phyloP scores from a whole-genome alignment of 1,139 yeast genomes.

The Yamadazyma friedrichii region DNA sequence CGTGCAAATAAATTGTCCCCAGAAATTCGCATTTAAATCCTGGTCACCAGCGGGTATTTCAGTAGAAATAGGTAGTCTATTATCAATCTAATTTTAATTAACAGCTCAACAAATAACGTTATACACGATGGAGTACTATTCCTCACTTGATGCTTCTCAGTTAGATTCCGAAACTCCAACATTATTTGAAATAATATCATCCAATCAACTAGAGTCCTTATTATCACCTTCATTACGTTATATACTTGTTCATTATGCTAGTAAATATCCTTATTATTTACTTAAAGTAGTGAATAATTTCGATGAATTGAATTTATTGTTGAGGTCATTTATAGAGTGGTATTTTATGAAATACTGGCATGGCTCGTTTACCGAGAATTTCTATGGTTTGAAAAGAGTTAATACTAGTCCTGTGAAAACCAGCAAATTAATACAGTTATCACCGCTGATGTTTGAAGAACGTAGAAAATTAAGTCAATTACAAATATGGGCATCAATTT shows the following conservation, averaged over 20 bases:
- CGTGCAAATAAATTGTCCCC: too few relatives aligned
- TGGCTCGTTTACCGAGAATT: constrained; percentile 86
- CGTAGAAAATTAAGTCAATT: constrained; percentile 50
- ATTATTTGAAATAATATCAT: constrained; percentile 76
- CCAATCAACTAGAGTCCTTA: constrained; percentile 73
- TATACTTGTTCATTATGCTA: constrained; percentile 78
- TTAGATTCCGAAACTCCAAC: constrained; percentile 78
- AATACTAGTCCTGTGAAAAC: constrained; percentile 40
- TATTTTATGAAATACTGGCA: constrained; percentile 73
- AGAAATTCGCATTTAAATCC: too few relatives aligned
- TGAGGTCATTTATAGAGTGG: constrained; percentile 73
- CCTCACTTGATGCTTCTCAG: constrained; percentile 74
- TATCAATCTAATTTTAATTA: too few relatives aligned
- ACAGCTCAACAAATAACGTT: neutral
- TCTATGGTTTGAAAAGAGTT: constrained; percentile 82
- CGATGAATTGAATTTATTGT: constrained; percentile 68
- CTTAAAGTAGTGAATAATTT: constrained; percentile 63
- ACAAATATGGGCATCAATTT: constrained; percentile 60
- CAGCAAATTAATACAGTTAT: constrained; percentile 37
- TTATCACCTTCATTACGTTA: constrained; percentile 83
- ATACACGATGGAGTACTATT: constrained; percentile 71
- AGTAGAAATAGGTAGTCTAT: too few relatives aligned
- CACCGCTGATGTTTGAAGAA: constrained; percentile 52
- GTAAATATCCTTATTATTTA: constrained; percentile 69
- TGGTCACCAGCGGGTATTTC: too few relatives aligned